Evolutionary conservation across 108 stramenopile genomes (phyloP).

Genomic region (Seminavis robusta): DNA sequence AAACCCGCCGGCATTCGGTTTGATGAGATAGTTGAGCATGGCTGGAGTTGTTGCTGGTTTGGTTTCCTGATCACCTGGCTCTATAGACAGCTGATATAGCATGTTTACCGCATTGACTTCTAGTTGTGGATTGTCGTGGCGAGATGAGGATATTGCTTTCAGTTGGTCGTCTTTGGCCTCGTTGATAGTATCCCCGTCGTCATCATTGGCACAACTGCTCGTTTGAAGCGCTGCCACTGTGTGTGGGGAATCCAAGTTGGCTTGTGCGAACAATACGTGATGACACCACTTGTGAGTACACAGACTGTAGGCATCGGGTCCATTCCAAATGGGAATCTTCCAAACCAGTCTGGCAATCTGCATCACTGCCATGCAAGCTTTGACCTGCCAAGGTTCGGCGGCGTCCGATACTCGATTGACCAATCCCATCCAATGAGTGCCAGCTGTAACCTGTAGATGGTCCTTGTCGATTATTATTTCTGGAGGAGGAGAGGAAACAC

Average conservation of each 20-base stretch:
- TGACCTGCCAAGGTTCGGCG: slow-evolving; percentile 21
- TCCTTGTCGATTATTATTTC: not conserved
- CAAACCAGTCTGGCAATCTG: slow-evolving; percentile 1
- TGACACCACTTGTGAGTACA: slow-evolving; percentile 40
- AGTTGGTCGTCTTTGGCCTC: not conserved
- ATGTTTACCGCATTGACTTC: too few species aligned
- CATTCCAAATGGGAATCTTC: slow-evolving; percentile 35
- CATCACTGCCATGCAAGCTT: slow-evolving; percentile 19
- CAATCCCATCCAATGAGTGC: slow-evolving; percentile 15
- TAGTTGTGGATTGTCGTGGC: not conserved
- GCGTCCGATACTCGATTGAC: slow-evolving; percentile 54
- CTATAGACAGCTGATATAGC: too few species aligned
- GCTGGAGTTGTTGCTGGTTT: not conserved
- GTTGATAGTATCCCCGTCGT: too few species aligned
- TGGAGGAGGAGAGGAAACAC: not conserved
- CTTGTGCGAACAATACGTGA: slow-evolving; percentile 33
- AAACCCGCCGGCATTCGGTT: slow-evolving; percentile 49
- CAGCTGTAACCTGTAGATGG: not conserved
- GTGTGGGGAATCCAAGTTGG: slow-evolving; percentile 20
- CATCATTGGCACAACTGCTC: too few species aligned
- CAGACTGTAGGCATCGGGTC: slow-evolving; percentile 19
- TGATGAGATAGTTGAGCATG: slow-evolving; percentile 7
- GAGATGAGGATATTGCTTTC: not conserved
- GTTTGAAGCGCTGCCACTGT: slow-evolving; percentile 5
- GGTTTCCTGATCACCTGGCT: too few species aligned